Conservation (phyloP, 2,329 filamentous ascomycete genomes). For the Ophiostoma ulmi region DNA sequence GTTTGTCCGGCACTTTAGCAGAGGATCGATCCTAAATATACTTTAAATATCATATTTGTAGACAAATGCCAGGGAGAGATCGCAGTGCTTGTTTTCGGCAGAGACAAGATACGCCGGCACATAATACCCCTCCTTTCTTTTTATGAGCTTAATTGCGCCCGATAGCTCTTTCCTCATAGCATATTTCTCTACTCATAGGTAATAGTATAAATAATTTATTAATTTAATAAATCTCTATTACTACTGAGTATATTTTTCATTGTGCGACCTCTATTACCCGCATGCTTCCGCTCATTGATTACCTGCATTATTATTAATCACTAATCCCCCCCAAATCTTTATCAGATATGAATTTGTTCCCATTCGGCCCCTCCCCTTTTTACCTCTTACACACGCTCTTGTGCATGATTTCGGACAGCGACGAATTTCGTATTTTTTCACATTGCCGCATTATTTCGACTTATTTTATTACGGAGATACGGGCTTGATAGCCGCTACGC, state of each 20-base stretch:
- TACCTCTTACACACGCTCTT: background rate
- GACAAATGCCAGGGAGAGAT: background rate
- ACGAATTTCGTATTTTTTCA: background rate
- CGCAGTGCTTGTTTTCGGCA: conserved; percentile 14
- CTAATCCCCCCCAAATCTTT: background rate
- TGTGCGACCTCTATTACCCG: background rate
- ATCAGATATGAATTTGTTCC: background rate
- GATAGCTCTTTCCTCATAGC: background rate
- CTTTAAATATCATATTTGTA: background rate
- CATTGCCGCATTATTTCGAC: background rate
- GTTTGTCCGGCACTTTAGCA: background rate
- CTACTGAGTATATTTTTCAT: background rate
- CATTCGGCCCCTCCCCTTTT: background rate
- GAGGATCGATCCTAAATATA: background rate
- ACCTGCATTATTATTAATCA: background rate
- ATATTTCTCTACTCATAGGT: background rate
- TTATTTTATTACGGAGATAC: background rate
- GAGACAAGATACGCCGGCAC: background rate
- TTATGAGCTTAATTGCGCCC: background rate
- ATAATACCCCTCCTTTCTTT: background rate
- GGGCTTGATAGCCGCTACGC: background rate
- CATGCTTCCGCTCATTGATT: conserved; percentile 10
- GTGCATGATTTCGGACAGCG: background rate
- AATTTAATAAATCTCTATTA: background rate
- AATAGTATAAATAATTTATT: background rate